Evolutionary conservation across 257 asterid species (phyloP).

Genomic region (Jaltomata sinuosa): DNA sequence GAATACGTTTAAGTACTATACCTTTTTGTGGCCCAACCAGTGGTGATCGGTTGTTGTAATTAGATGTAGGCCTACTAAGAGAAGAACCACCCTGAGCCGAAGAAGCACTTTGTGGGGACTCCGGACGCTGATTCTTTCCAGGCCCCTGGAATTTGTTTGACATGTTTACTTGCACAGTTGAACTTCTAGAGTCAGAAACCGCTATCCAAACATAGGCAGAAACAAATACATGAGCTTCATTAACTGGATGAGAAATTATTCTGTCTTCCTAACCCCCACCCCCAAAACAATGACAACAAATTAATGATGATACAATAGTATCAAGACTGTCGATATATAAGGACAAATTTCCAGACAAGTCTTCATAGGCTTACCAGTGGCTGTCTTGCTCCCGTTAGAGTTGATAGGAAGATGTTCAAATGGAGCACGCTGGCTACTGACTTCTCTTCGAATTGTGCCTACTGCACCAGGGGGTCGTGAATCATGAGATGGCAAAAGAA

Average conservation of each 20-base stretch:
- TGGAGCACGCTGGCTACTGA: neutral
- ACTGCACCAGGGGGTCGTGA: constrained; percentile 10
- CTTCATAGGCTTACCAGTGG: constrained; percentile 12
- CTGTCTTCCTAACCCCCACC: neutral
- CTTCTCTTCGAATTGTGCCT: constrained; percentile 11
- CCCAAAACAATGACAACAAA: neutral
- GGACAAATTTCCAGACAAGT: neutral
- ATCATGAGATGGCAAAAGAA: constrained; percentile 13
- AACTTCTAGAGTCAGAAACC: constrained; percentile 32
- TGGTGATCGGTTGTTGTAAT: constrained; percentile 54
- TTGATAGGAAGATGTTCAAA: constrained; percentile 1
- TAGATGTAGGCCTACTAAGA: constrained; percentile 63
- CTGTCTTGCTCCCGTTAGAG: constrained; percentile 8
- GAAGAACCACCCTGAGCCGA: constrained; percentile 36
- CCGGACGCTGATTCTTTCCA: constrained; percentile 47
- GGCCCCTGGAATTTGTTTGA: constrained; percentile 30
- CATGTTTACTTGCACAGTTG: constrained; percentile 31
- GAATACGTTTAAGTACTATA: neutral
- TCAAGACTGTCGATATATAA: neutral
- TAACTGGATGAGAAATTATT: neutral
- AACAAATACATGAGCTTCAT: neutral
- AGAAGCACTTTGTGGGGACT: constrained; percentile 32
- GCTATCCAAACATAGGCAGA: constrained; percentile 12
- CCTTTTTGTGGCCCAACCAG: constrained; percentile 66
- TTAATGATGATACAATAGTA: neutral